These are phyloP conservation scores for Tarenaya hassleriana DNA, from an alignment of 345 rosid species.

Conservation along the genomic window DNA sequence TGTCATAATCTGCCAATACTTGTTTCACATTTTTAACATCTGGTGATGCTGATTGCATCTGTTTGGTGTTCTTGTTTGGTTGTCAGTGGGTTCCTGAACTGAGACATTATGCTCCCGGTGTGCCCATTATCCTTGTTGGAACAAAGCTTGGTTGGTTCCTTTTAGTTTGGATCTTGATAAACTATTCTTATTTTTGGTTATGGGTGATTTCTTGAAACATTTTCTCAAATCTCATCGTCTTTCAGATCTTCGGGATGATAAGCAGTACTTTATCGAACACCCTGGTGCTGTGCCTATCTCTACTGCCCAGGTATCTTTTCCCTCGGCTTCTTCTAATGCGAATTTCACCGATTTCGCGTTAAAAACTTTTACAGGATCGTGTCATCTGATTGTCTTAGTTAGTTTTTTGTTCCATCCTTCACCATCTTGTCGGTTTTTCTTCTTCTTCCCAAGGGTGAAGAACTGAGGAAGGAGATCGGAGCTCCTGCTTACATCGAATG, in stretches of 20 bases:
- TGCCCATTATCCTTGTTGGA: slow-evolving; percentile 84
- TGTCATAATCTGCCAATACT: background rate
- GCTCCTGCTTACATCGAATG: slow-evolving; percentile 89
- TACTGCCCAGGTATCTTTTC: slow-evolving; percentile 49
- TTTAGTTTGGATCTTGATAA: background rate
- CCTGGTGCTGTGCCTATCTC: slow-evolving; percentile 89
- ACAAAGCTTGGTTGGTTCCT: slow-evolving; percentile 70
- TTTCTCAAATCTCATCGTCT: background rate
- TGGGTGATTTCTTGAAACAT: background rate
- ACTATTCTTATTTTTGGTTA: background rate
- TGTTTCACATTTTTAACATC: background rate
- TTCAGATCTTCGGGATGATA: slow-evolving; percentile 88
- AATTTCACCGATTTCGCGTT: background rate
- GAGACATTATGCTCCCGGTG: slow-evolving; percentile 91
- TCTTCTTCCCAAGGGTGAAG: slow-evolving; percentile 62
- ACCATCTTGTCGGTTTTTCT: background rate
- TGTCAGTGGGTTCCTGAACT: slow-evolving; percentile 94
- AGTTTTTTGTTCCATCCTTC: too few relatives aligned
- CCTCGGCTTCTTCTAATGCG: background rate
- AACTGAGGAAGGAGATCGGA: slow-evolving; percentile 66
- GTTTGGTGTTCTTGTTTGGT: background rate
- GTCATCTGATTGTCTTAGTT: too few relatives aligned
- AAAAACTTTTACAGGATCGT: too few relatives aligned
- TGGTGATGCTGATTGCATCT: too few relatives aligned
- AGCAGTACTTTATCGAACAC: slow-evolving; percentile 76